Base-by-base conservation (phyloP, 345 rosid species). In the Hevea brasiliensis region DNA sequence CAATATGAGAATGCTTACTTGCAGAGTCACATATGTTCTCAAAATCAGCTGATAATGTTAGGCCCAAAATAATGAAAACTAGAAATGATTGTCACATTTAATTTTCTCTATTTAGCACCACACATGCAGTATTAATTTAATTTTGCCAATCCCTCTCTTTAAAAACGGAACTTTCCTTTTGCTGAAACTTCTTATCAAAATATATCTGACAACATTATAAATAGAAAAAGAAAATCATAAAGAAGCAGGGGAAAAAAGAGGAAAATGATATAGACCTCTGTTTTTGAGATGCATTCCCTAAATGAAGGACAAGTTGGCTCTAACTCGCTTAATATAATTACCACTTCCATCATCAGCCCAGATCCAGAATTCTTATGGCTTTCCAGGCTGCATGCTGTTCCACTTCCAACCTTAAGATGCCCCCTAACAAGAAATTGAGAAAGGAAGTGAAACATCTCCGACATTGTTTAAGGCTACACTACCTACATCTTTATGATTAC, bases 371-470 rank as follows among this genome's bases (percentile, higher is more conserved):
- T 81, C 82, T 80, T 82, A 23, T 65, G 85, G 74, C 80, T 84
- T 65, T 85, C 88, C 48, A 63, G 70, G 79, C 80, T 61, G 82
- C 80, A 79, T 40, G 82, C 85, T 57, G 72, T 83, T 83, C 91
- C 99, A 76, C 68, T 82, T 69, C 99, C 97, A 75, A 84, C 73
- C 85, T 89, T 92, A 53, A 88, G 90, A 83, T 81, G 69, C 65
- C 83, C 89, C 85, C 98, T 95, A 51, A 55, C 60, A 78, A 83
- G 70, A 76, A 14, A 67, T 18, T 60, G 41, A 41, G 60, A 74
- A 51, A 79, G 44, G 58, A 67, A 51, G 64, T 72, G 26, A 54
- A 27, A 58, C 32, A 56, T 75, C 14, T 67, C 55, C 64, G 57
- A 72, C 21, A 62, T 66, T 12, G 11, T 57, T 62, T 47, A 53